Evolutionary conservation across 129 eudicot genomes (phyloP), one percentile per base, ranked within the genome.

Genomic region (Oenanthe sinensis): DNA sequence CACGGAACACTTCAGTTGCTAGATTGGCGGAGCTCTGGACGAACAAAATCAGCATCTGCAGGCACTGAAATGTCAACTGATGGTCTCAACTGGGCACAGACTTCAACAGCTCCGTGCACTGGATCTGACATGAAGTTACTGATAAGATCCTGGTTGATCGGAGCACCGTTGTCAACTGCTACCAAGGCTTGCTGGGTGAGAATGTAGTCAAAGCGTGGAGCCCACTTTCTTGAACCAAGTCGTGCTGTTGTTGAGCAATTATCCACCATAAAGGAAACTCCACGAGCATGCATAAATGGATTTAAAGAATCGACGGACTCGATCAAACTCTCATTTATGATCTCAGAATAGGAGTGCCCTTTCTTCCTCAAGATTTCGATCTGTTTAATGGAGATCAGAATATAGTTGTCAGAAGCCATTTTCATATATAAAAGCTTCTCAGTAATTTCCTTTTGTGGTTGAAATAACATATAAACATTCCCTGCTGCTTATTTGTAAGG

Each of bases 251-350:
- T 95, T 11, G 99, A 95, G 58, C 99, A 95, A 85, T 95, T 95
- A 82, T 95, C 99, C 22, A 95, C 99, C 99, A 95, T 95, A 76
- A 95, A 95, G 28, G 99, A 90, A 69, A 95, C 96, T 36, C 99
- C 99, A 28, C 99, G 90, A 16, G 99, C 99, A 77, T 95, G 99
- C 97, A 95, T 95, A 86, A 95, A 95, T 0, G 99, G 99, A 82
- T 95, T 95, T 83, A 95, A 78, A 0, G 99, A 95, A 82, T 95
- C 99, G 43, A 95, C 99, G 0, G 97, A 83, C 85, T 95, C 99
- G 6, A 95, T 95, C 84, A 95, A 87, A 82, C 99, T 95, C 74
- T 95, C 99, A 30, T 95, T 95, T 24, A 95, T 95, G 63, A 95
- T 95, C 88, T 95, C 99, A 0, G 99, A 95, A 75, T 88, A 95